These are phyloP conservation scores for Fusarium sp. DNA, from an alignment of 2,329 filamentous ascomycete genomes.

Conservation along the genomic window DNA sequence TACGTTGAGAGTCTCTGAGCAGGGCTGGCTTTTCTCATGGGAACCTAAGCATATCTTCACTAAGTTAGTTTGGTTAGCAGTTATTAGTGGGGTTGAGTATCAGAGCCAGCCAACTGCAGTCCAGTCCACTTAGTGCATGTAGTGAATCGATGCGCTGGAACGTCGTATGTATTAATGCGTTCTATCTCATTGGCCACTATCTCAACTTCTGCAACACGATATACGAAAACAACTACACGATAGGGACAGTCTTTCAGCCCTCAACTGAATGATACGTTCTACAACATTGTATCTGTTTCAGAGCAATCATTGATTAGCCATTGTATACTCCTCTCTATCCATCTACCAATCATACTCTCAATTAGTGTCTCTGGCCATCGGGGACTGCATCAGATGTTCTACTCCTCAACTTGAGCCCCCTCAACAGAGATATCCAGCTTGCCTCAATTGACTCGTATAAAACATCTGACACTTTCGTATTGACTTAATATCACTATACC, in stretches of 20 bases:
- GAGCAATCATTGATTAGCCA: neutral
- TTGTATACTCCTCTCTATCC: neutral
- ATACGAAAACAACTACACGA: constrained; percentile 19
- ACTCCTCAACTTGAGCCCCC: constrained; percentile 1
- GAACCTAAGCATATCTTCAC: constrained; percentile 25
- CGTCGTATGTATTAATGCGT: constrained; percentile 48
- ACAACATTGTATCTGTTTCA: neutral
- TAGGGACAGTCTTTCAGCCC: constrained; percentile 6
- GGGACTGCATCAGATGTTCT: neutral
- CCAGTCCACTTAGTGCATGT: constrained; percentile 7
- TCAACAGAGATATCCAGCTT: constrained; percentile 15
- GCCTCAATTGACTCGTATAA: constrained; percentile 2
- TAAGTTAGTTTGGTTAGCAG: neutral
- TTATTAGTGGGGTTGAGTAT: constrained; percentile 29
- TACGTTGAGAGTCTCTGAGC: neutral
- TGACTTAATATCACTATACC: neutral
- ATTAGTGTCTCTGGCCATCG: neutral
- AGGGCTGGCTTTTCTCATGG: constrained; percentile 18
- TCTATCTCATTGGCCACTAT: constrained; percentile 36
- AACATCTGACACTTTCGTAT: neutral
- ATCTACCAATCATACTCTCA: neutral
- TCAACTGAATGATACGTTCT: constrained; percentile 1
- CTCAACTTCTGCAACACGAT: constrained; percentile 23
- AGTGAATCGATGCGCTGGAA: constrained; percentile 45
- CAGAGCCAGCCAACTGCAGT: constrained; percentile 17